Conservation (phyloP, 352 stramenopile genomes). For the Pelagophyceae sp. region DNA sequence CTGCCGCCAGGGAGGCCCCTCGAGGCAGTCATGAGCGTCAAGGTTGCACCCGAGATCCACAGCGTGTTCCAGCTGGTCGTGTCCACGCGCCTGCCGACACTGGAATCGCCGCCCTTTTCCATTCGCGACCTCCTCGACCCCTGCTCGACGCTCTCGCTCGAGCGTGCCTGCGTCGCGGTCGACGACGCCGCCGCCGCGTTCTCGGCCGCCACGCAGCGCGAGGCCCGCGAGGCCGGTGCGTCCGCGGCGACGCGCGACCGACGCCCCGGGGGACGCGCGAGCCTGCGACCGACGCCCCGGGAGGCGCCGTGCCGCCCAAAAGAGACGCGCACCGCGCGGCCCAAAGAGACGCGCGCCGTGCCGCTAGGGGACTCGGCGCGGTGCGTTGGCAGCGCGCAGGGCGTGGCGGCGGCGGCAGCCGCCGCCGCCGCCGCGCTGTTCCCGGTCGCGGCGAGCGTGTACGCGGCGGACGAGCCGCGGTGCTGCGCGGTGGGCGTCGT, state of each 20-base stretch:
- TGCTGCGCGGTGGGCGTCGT: not conserved
- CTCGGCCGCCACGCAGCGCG: not conserved
- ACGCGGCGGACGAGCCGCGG: not conserved
- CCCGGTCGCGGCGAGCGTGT: not conserved
- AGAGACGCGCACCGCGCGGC: too few species aligned
- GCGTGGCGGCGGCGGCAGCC: not conserved
- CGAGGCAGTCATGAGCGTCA: not conserved
- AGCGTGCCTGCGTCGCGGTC: not conserved
- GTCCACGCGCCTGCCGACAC: not conserved
- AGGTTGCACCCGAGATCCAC: not conserved
- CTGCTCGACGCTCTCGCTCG: not conserved
- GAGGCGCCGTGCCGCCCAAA: too few species aligned
- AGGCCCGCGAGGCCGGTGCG: not conserved
- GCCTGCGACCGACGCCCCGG: not conserved
- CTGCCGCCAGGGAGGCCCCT: not conserved
- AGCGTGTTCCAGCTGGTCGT: not conserved
- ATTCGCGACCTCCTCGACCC: not conserved
- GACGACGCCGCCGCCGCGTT: not conserved
- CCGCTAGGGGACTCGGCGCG: not conserved
- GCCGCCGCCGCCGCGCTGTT: not conserved
- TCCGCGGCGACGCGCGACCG: not conserved
- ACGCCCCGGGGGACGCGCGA: not conserved
- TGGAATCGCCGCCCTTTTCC: not conserved
- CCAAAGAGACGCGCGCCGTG: too few species aligned
- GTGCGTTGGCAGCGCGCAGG: not conserved